Evolutionary conservation across 441 rosid genomes (phyloP), one percentile per base, ranked within the genome.

Genomic region (Bocquillonia castaneifolia): DNA sequence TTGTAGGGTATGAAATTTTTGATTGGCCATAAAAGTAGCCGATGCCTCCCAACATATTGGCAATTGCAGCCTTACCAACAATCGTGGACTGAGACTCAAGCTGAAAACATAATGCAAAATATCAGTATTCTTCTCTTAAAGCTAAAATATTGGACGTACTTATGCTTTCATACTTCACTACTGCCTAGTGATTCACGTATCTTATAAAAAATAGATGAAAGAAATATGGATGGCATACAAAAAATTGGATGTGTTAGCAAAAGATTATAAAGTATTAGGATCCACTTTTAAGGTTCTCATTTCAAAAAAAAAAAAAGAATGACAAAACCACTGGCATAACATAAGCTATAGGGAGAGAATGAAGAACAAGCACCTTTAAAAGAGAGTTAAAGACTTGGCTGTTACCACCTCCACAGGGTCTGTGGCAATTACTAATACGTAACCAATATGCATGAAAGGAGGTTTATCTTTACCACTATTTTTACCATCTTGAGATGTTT

Each of bases 1-100:
- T 80, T 80, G 62, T 79, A 23, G 93, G 89, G 72, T 74, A 65
- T 39, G 91, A 74, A 57, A 95, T 85, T 80, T 83, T 90, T 68
- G 98, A 90, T 77, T 87, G 95, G 47, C 99, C 99, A 76, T 87
- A 95, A 64, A 92, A 88, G 82, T 92, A 92, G 64, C 99, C 97
- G 81, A 95, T 88, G 67, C 96, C 95, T 68, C 99, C 99, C 80
- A 94, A 79, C 97, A 95, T 82, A 78, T 92, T 95, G 50, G 85
- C 87, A 59, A 95, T 67, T 40, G 97, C 99, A 72, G 89, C 91
- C 82, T 92, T 95, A 42, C 95, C 99, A 26, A 88, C 93, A 40
- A 47, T 75, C 62, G 75, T 58, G n/a, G 90, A 82, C 61, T 92
- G 86, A 31, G 80, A 67, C 77, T 86, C 96, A 73, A 86, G 81